Conservation (phyloP, 1,284 basidiomycete genomes). For the Xerocomus nothofagi region DNA sequence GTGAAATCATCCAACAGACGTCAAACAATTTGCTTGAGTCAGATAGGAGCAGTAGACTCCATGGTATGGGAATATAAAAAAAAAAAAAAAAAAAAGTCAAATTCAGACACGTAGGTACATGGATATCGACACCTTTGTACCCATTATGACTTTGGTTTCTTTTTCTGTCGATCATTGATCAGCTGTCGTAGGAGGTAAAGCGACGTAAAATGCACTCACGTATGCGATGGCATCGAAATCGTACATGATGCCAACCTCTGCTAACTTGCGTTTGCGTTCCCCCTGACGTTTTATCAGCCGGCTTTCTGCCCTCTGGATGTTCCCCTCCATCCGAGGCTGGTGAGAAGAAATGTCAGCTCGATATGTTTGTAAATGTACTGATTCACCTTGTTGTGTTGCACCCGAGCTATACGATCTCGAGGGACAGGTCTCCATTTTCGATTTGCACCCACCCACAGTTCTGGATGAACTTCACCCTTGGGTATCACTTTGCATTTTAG, state of each 20-base stretch:
- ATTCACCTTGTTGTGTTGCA: conserved; percentile 79
- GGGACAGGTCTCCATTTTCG: conserved; percentile 86
- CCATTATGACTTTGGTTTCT: conserved; percentile 25
- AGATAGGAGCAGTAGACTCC: background rate
- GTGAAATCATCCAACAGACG: background rate
- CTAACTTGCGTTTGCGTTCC: conserved; percentile 77
- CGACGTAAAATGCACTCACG: conserved; percentile 43
- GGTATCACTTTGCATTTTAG: conserved; percentile 87
- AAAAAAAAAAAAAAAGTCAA: no score
- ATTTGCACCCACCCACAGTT: conserved; percentile 97
- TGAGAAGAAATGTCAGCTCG: background rate
- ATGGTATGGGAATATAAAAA: background rate
- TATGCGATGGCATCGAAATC: conserved; percentile 76
- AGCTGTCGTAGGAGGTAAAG: background rate
- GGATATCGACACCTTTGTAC: background rate
- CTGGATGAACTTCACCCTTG: conserved; percentile 86
- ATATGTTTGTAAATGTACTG: no score
- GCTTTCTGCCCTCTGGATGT: conserved; percentile 67
- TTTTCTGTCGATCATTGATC: conserved; percentile 28
- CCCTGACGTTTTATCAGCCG: conserved; percentile 79
- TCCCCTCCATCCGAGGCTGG: conserved; percentile 69
- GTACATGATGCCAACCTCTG: conserved; percentile 86
- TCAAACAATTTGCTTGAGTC: background rate
- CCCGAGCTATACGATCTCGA: conserved; percentile 66
- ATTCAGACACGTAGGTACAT: background rate